Conservation (phyloP, 139 green algal species). For the Spirogloea muscicola region DNA sequence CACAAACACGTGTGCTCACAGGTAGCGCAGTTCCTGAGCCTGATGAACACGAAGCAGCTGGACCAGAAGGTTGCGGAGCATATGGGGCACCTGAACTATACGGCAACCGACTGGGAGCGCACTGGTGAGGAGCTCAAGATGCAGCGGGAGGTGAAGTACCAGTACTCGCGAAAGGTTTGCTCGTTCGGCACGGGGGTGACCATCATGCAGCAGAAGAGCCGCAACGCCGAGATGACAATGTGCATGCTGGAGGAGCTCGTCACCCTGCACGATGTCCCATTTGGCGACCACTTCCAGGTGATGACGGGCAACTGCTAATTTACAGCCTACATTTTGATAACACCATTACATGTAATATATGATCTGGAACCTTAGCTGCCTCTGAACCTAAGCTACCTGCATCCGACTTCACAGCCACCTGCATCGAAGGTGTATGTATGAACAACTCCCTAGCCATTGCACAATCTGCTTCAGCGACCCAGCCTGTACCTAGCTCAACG, state of each 20-base stretch:
- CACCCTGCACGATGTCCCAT: slow-evolving; percentile 38
- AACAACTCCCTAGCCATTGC: too few species aligned
- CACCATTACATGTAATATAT: too few species aligned
- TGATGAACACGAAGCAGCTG: neutral
- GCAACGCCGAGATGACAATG: neutral
- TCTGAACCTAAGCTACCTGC: too few species aligned
- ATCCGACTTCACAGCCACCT: too few species aligned
- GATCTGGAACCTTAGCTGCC: too few species aligned
- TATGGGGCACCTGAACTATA: neutral
- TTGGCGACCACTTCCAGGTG: slow-evolving; percentile 42
- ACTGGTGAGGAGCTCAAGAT: too few species aligned
- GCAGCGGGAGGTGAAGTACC: slow-evolving; percentile 25
- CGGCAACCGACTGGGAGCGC: neutral
- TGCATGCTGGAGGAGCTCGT: slow-evolving; percentile 28
- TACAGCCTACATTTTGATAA: too few species aligned
- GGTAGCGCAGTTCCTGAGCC: too few species aligned
- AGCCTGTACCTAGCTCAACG: too few species aligned
- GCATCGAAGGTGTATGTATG: too few species aligned
- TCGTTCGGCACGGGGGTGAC: slow-evolving; percentile 29
- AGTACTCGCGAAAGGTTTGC: slow-evolving; percentile 16
- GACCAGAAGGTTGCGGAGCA: neutral
- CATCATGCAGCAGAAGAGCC: slow-evolving; percentile 24
- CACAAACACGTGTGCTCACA: neutral
- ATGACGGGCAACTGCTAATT: too few species aligned
- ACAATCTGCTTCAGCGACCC: too few species aligned